Evolutionary conservation across 176 grass and related monocot genomes (phyloP).

Genomic region (Urochloa ruziziensis): DNA sequence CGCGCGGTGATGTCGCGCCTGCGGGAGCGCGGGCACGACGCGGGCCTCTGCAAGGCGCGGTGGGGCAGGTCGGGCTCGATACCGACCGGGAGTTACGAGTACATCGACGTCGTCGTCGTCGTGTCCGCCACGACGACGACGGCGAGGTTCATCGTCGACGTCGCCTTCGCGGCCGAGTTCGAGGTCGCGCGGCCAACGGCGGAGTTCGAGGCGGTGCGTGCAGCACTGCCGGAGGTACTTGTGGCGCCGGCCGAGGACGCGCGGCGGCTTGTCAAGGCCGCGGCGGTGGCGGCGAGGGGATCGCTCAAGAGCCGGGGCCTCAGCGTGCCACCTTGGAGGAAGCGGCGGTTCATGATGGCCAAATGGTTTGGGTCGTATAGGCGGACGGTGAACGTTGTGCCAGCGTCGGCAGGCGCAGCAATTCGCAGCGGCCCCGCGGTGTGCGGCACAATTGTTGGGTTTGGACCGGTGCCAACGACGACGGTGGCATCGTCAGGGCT

Average conservation of each 20-base stretch:
- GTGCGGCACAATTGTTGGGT: no score
- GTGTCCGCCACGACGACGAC: background rate
- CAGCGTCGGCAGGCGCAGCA: no score
- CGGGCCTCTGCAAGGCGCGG: no score
- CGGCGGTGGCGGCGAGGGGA: background rate
- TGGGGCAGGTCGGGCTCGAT: no score
- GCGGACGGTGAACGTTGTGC: no score
- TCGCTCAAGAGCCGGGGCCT: conserved; percentile 19
- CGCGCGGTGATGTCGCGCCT: no score
- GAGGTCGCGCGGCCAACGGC: conserved; percentile 15
- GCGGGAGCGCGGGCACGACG: no score
- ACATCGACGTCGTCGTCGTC: conserved; percentile 26
- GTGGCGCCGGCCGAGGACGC: conserved; percentile 12
- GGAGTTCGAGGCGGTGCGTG: background rate
- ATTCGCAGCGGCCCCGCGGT: no score
- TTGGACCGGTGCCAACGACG: no score
- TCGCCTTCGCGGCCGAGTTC: conserved; percentile 37
- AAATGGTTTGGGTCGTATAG: conserved; percentile 23
- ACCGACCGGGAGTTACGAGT: conserved; percentile 42
- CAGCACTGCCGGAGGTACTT: conserved; percentile 12
- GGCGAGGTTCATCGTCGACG: conserved; percentile 46
- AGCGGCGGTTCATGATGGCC: conserved; percentile 12
- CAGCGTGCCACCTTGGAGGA: conserved; percentile 27
- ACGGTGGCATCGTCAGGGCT: no score
- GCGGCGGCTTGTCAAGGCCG: background rate